Evolutionary conservation across 148 eudicot genomes (phyloP).

Genomic region (Nepenthes gracilis): DNA sequence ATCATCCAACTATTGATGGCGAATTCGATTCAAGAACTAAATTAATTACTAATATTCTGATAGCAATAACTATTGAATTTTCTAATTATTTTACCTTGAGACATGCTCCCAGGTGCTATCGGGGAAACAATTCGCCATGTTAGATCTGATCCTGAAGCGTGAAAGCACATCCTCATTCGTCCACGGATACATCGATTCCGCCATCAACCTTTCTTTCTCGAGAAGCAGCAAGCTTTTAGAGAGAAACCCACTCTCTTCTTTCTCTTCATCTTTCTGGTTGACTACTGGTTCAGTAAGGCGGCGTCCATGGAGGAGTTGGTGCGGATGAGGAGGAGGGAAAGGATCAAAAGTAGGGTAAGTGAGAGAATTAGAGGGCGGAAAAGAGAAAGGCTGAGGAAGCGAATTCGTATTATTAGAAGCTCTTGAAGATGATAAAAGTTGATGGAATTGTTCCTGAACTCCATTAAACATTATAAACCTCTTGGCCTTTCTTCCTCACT

Average conservation of each 20-base stretch:
- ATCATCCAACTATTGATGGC: too few relatives aligned
- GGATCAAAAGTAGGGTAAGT: neutral
- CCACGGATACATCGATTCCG: conserved; percentile 21
- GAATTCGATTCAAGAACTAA: too few relatives aligned
- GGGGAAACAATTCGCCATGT: conserved; percentile 48
- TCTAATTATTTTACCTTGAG: conserved; percentile 34
- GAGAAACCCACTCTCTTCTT: neutral
- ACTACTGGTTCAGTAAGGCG: neutral
- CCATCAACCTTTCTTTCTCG: neutral
- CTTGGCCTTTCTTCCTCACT: neutral
- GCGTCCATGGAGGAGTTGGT: conserved; percentile 6
- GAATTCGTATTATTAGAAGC: neutral
- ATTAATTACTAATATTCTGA: too few relatives aligned
- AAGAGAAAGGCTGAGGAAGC: conserved; percentile 13
- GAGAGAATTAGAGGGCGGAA: neutral
- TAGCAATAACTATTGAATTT: neutral
- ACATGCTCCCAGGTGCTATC: conserved; percentile 79
- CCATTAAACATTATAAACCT: conserved; percentile 55
- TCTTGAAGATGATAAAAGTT: conserved; percentile 35
- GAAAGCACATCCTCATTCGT: conserved; percentile 60
- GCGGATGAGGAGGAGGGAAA: conserved; percentile 2
- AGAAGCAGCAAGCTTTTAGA: neutral
- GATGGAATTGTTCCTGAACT: conserved; percentile 66
- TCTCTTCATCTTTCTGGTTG: neutral
- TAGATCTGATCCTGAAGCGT: conserved; percentile 57